phyloP scores from a whole-genome alignment of 73 alveolate genomes.

The Stentor coeruleus region DNA sequence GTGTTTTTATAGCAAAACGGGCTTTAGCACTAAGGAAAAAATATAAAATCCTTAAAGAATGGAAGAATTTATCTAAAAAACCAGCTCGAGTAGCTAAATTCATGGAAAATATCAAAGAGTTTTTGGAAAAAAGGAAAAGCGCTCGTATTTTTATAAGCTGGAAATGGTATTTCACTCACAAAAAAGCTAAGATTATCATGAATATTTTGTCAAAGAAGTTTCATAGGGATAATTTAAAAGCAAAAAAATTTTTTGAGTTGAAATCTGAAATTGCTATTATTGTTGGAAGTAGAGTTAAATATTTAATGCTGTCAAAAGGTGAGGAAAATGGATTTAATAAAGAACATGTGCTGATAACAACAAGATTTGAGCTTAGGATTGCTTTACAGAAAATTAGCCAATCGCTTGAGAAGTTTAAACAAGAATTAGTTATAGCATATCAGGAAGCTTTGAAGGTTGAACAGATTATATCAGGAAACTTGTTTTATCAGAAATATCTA shows the following conservation, averaged over 20 bases:
- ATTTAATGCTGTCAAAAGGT: neutral
- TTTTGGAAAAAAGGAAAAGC: neutral
- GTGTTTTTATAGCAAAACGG: neutral
- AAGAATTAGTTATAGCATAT: neutral
- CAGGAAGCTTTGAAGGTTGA: neutral
- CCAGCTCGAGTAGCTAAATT: neutral
- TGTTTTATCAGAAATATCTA: neutral
- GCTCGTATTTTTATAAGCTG: neutral
- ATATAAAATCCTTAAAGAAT: neutral
- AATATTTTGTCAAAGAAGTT: neutral
- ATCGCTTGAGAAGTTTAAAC: neutral
- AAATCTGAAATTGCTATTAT: neutral
- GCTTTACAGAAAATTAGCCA: neutral
- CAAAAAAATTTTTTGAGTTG: slow-evolving; percentile 4
- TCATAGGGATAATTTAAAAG: neutral
- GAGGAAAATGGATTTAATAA: neutral
- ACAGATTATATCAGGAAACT: neutral
- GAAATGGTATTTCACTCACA: neutral
- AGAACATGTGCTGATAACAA: neutral
- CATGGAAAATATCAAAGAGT: neutral
- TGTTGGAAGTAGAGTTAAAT: neutral
- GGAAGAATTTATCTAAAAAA: neutral
- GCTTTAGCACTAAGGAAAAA: neutral
- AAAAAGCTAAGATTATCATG: neutral
- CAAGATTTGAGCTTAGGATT: neutral